A percentile compares a stretch with the other conserved stretches of the same genome.
Evolutionary conservation across 202 grass and related monocot genomes (phyloP).

Genomic region (Cymbopogon flexuosus): DNA sequence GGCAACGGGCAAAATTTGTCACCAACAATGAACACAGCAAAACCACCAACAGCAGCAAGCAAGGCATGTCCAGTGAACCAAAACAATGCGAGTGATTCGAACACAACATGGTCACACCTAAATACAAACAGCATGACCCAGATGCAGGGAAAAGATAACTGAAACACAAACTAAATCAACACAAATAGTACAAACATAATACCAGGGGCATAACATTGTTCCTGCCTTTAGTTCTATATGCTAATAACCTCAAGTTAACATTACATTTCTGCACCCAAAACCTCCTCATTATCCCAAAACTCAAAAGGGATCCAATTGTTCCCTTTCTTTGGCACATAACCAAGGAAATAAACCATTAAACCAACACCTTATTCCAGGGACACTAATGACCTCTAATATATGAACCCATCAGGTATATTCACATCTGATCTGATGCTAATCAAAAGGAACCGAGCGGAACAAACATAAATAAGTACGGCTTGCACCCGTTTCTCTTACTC

Average conservation of each 20-base stretch:
- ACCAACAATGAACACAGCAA: background rate
- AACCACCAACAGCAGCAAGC: background rate
- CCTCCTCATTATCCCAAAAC: conserved; percentile 24
- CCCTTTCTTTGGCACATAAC: conserved; percentile 33
- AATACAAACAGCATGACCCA: conserved; percentile 1
- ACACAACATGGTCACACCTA: background rate
- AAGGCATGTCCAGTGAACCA: background rate
- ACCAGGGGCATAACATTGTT: conserved; percentile 14
- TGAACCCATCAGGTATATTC: conserved; percentile 44
- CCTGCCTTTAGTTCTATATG: conserved; percentile 32
- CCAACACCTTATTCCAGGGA: conserved; percentile 36
- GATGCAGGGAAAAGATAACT: background rate
- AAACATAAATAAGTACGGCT: conserved; percentile 28
- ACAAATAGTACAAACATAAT: conserved; percentile 28
- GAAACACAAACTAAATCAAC: conserved; percentile 33
- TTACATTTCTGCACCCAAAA: conserved; percentile 9
- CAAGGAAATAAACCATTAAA: conserved; percentile 31
- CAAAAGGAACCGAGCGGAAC: conserved; percentile 30
- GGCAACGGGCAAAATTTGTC: background rate
- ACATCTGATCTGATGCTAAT: conserved; percentile 47
- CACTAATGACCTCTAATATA: conserved; percentile 34
- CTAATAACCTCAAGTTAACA: conserved; percentile 23
- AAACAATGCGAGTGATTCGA: background rate
- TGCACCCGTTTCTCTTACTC: background rate
- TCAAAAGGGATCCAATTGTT: conserved; percentile 35